Base-by-base conservation (phyloP, 2,329 filamentous ascomycete genomes). In the Emmonsiellopsis sp. region DNA sequence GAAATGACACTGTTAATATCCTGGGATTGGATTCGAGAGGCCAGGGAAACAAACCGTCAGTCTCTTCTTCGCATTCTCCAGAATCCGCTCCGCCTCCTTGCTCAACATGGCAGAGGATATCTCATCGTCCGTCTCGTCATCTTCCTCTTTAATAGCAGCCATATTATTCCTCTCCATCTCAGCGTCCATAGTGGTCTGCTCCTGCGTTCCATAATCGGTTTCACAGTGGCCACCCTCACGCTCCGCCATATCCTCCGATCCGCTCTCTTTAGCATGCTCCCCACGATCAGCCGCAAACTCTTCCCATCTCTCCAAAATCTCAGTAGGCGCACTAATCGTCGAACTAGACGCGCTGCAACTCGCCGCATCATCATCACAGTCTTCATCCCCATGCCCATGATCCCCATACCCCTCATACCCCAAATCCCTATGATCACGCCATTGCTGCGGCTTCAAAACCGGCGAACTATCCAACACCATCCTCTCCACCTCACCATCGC, bases 1-100 rank as follows among this genome's bases (percentile, higher is more conserved):
- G 20, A 49, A 52, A 38, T 32, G 11, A 37, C 44, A 55, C 32
- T 32, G 10, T 20, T 10, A 40, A 41, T n/a, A n/a, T 15, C 8
- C 6, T 16, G 34, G 13, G 13, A n/a, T 30, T 11, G 30, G 31
- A 37, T 35, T 9, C 15, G 20, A 48, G 10, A 11, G 31, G 8
- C 16, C 7, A 13, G 20, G 32, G 20, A 34, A 49, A 37, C 87
- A 68, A 77, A 94, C 89, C 65, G 88, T 93, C 57, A 97, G 76
- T 61, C 90, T 80, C 67, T 84, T 85, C 73, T 96, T 96, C 34
- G 92, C 92, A 70, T 95, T 95, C 53, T 90, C 89, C 53, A 97
- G 77, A 65, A 96, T 96, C 64, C 91, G 79, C 67, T 96, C 91
- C 1, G 91, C 91, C 62, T 89, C 82, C 60, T 85, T 84, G 67